Evolutionary conservation across 225 moss, liverwort and hornwort species (phyloP), one percentile per base, ranked within the genome.

Genomic region (Rhytidiadelphus loreus): DNA sequence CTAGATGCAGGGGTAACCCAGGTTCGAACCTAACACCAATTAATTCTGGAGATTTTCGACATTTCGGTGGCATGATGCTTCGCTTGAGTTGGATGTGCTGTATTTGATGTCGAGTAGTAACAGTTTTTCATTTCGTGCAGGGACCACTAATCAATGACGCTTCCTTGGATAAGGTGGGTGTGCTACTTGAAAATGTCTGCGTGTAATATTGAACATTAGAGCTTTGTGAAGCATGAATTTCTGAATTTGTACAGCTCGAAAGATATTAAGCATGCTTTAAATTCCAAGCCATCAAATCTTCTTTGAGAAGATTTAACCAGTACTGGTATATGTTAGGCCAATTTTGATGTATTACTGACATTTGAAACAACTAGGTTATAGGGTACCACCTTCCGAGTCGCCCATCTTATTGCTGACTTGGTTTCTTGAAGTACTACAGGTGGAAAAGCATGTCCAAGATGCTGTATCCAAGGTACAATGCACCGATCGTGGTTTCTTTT

Each of bases 101-200:
- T 79, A 26, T 80, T 77, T 60, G 46, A 83, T 86, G 69, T 68
- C 37, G 50, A 28, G 58, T 70, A 85, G 53, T 92, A 76, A 91
- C 84, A 82, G 28, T 35, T 83, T 87, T 78, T 87, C 37, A 39
- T 91, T 85, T 85, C 85, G 71, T 90, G 57, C 94, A 99, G 99
- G 99, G 99, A 91, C 99, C 99, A 61, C 90, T 99, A 26, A 99
- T 97, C 89, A 99, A 99, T 60, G 76, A 88, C 29, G 94, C 92
- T 77, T 96, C 99, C 85, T 68, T 99, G 85, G 86, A 77, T 78
- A 99, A 99, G 96, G 97, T 98, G 86, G 83, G 80, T 65, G 82
- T 83, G 68, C 53, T 81, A 26, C 89, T 83, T 59, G 75, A n/a
- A 78, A 85, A 57, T 55, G 9, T 80, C 32, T 64, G 69, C 43